A percentile compares a stretch with the other conserved stretches of the same genome.
phyloP scores from a whole-genome alignment of 495 filamentous ascomycete species.

The Symbiotaphrina buchneri region DNA sequence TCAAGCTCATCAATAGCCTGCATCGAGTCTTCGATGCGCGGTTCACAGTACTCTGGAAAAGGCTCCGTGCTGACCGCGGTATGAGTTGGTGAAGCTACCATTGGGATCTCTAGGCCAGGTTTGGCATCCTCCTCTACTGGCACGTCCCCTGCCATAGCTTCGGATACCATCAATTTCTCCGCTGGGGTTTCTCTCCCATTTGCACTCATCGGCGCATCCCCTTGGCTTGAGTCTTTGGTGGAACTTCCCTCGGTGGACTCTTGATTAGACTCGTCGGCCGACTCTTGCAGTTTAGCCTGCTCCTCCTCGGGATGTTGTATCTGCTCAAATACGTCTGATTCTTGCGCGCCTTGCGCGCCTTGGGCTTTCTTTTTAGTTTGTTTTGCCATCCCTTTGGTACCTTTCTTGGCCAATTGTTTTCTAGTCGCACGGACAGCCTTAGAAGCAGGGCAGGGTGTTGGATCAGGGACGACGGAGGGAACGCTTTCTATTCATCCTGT shows the following conservation, averaged over 20 bases:
- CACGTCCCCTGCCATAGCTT: slow-evolving; percentile 5
- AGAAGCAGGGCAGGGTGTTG: not conserved
- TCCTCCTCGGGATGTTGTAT: not conserved
- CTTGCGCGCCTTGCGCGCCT: not conserved
- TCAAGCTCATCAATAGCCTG: slow-evolving; percentile 46
- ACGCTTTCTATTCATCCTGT: not conserved
- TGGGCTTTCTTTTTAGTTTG: not conserved
- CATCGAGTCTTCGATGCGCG: slow-evolving; percentile 44
- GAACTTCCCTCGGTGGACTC: too few relatives aligned
- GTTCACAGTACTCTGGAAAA: slow-evolving; percentile 17
- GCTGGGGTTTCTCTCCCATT: slow-evolving; percentile 2
- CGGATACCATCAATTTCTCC: not conserved
- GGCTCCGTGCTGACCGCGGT: too few relatives aligned
- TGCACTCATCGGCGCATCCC: not conserved
- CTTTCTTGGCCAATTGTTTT: not conserved
- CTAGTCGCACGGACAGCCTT: not conserved
- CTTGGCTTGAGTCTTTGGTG: too few relatives aligned
- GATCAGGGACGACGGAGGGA: not conserved
- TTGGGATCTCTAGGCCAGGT: slow-evolving; percentile 7
- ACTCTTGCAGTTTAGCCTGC: too few relatives aligned
- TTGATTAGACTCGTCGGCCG: too few relatives aligned
- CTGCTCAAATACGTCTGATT: slow-evolving; percentile 1
- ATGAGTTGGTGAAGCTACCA: slow-evolving; percentile 19
- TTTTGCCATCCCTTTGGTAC: slow-evolving; percentile 1
- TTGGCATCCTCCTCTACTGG: slow-evolving; percentile 1